Conservation (phyloP, 306 rosid species). For the Cajanus cajan region DNA sequence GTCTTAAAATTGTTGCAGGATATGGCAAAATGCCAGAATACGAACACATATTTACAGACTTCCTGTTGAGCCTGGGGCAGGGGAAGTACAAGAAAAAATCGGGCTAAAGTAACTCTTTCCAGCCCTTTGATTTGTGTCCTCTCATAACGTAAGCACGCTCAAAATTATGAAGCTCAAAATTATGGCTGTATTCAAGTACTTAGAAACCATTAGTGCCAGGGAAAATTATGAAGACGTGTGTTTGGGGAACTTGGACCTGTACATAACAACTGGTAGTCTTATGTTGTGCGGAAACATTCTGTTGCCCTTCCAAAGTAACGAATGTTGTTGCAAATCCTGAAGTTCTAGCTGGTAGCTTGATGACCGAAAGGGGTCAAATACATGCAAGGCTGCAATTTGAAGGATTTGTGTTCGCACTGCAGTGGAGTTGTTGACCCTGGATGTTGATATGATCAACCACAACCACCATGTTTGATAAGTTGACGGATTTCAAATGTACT, state of each 20-base stretch:
- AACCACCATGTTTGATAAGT: slow-evolving; percentile 11
- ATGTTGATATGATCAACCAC: slow-evolving; percentile 30
- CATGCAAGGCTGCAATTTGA: background rate
- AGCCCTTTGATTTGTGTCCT: slow-evolving; percentile 11
- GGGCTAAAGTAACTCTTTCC: slow-evolving; percentile 28
- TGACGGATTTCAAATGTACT: slow-evolving; percentile 31
- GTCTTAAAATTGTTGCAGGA: slow-evolving; percentile 50
- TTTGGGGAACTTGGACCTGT: slow-evolving; percentile 5
- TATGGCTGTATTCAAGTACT: slow-evolving; percentile 6
- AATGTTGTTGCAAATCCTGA: background rate
- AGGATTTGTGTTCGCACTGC: background rate
- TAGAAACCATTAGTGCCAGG: background rate
- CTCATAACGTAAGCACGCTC: slow-evolving; percentile 10
- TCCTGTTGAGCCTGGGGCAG: slow-evolving; percentile 63
- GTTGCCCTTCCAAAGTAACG: background rate
- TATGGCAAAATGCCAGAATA: slow-evolving; percentile 96
- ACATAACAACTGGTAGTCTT: background rate
- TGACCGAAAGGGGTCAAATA: background rate
- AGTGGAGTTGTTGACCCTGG: background rate
- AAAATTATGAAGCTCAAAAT: background rate
- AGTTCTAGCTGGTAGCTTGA: background rate
- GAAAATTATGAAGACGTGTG: background rate
- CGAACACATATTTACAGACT: slow-evolving; percentile 91
- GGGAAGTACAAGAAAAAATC: slow-evolving; percentile 60
- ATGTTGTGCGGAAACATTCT: slow-evolving; percentile 8